Evolutionary conservation across 2,329 filamentous ascomycete genomes (phyloP).

Genomic region (Ophiostoma ulmi): DNA sequence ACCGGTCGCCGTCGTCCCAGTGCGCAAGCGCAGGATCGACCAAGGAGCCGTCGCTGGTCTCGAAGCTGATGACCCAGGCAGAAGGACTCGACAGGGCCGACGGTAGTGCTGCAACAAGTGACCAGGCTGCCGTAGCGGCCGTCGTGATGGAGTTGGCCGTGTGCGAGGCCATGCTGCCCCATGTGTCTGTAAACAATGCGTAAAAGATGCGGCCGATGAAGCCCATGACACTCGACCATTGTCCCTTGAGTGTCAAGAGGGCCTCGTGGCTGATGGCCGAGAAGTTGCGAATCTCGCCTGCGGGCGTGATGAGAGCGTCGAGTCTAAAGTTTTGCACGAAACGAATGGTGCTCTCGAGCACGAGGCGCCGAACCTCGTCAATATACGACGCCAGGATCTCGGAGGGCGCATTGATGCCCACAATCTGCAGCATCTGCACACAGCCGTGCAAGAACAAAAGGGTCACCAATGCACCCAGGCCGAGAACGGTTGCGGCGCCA

Average conservation of each 20-base stretch:
- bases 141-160: slow-evolving; percentile 28
- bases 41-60: slow-evolving; percentile 36
- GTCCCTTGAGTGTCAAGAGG: slow-evolving; percentile 54
- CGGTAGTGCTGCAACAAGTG: slow-evolving; percentile 35
- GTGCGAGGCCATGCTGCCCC: slow-evolving; percentile 28
- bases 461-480: slow-evolving; percentile 43
- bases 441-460: slow-evolving; percentile 33
- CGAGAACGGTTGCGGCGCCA: slow-evolving; percentile 59
- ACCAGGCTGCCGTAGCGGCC: slow-evolving; percentile 28
- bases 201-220: slow-evolving; percentile 38
- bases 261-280: slow-evolving; percentile 71
- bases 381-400: slow-evolving; percentile 23
- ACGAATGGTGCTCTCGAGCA: slow-evolving; percentile 42
- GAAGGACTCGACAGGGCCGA: slow-evolving; percentile 42
- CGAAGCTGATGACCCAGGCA: slow-evolving; percentile 56
- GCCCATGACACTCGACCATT: slow-evolving; percentile 42
- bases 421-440: slow-evolving; percentile 32
- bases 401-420: slow-evolving; percentile 29
- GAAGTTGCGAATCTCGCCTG: slow-evolving; percentile 66
- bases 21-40: slow-evolving; percentile 57
- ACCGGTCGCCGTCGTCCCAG: slow-evolving; percentile 62
- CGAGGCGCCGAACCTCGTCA: slow-evolving; percentile 40
- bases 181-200: slow-evolving; percentile 41
- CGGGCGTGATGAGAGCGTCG: slow-evolving; percentile 47
- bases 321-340: slow-evolving; percentile 48